Base-by-base conservation (phyloP, 2,329 filamentous ascomycete species). In the Botrytis cinerea region DNA sequence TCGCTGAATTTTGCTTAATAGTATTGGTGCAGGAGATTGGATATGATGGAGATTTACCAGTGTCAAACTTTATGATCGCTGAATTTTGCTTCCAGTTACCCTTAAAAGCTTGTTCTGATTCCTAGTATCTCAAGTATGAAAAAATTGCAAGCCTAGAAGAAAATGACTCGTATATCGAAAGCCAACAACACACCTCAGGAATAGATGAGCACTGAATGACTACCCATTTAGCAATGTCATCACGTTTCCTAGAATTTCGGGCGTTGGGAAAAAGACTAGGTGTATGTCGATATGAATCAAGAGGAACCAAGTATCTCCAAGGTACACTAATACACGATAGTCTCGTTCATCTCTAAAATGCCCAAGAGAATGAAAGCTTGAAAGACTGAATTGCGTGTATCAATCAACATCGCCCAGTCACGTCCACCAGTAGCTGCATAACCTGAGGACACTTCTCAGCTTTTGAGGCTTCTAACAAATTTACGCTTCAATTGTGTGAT, bases 151-250 rank as follows among this genome's bases (percentile, higher is more conserved):
- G 2, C 12, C 1, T 54, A n/a, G 25, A 4, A 7, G 2, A 6
- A 1, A 54, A 14, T 8, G 5, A 7, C 5, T 0, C 4, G 6
- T 5, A 4, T 1, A 51, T n/a, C 4, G 25, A 51, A n/a, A n/a
- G 22, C 10, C 14, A 51, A 51, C 1, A 60, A 22, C 2, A 1
- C 18, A 20, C 20, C 54, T 12, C 22, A 60, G 28, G 28, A 35
- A 59, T 59, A 59, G 28, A 12, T 6, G 8, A 35, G 4, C 10
- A 22, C 28, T 8, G 4, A 35, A 22, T 12, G 10, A 60, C 20
- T 12, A 25, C 20, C 7, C 22, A 2, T 12, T 60, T 1, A 60
- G 57, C 20, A 25, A 22, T 38, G 10, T 25, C 6, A 60, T 10
- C 32, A 60, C 9, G 20, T 40, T 2, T 61, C 5, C 12, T 60